Percentiles rank a stretch among this genome's conserved stretches.
These are phyloP conservation scores for Cubamyces lactineus DNA, from an alignment of 768 basidiomycete species.

Conservation along the genomic window DNA sequence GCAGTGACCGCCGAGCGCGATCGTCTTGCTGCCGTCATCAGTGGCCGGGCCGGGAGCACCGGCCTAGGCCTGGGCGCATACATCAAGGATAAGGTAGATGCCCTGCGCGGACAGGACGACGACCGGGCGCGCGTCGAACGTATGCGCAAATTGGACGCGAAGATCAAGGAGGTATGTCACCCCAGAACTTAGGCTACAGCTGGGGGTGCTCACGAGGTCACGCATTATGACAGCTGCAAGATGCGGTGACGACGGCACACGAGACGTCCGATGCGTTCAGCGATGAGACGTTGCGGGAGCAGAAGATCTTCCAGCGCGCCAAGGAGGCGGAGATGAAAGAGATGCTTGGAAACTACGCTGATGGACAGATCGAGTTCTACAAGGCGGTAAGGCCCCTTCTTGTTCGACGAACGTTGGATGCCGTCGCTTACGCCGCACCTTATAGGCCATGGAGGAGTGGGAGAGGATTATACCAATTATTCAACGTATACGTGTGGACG, in stretches of 20 bases:
- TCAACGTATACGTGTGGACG: constrained; percentile 92
- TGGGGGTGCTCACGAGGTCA: not conserved
- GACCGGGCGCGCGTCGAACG: constrained; percentile 91
- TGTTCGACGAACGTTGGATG: no score
- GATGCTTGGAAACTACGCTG: constrained; percentile 84
- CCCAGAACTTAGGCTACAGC: not conserved
- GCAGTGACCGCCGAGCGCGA: constrained; percentile 94
- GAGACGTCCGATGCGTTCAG: constrained; percentile 97
- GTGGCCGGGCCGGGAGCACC: constrained; percentile 83
- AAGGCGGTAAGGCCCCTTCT: constrained; percentile 56
- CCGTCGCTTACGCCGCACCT: constrained; percentile 21
- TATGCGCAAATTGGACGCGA: constrained; percentile 89
- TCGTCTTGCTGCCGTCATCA: constrained; percentile 84
- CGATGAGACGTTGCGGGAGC: constrained; percentile 91
- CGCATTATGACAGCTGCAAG: constrained; percentile 70
- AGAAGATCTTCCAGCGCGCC: constrained; percentile 83
- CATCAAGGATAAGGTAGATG: constrained; percentile 89
- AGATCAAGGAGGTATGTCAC: constrained; percentile 86
- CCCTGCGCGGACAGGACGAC: constrained; percentile 89
- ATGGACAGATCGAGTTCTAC: constrained; percentile 95
- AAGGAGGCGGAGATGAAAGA: constrained; percentile 99
- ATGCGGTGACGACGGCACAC: constrained; percentile 92
- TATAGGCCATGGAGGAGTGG: constrained; percentile 95
- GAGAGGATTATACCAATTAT: constrained; percentile 92
- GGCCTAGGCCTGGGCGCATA: constrained; percentile 88